Evolutionary conservation across 352 stramenopile species (phyloP).

Genomic region (Phytophthora pseudosyringae): DNA sequence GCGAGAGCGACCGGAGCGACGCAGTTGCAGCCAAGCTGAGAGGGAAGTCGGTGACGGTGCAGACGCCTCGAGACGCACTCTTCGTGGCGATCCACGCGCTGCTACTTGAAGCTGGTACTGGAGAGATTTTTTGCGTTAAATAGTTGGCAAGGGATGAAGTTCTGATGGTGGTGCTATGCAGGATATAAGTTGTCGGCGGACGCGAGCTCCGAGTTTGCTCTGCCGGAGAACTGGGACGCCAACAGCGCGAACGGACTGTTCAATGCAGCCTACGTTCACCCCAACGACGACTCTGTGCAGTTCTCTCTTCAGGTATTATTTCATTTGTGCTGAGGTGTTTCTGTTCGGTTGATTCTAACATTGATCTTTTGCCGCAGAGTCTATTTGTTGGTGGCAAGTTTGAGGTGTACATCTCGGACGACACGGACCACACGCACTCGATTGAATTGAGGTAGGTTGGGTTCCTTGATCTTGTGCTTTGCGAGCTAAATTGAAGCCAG

Average conservation of each 20-base stretch:
- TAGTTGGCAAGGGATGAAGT: neutral
- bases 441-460: constrained; percentile 69
- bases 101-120: constrained; percentile 71
- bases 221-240: constrained; percentile 65
- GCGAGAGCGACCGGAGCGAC: constrained; percentile 52
- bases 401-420: constrained; percentile 78
- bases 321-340: neutral
- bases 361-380: constrained; percentile 40
- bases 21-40: constrained; percentile 48
- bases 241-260: constrained; percentile 73
- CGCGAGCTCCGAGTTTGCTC: constrained; percentile 32
- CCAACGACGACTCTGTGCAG: constrained; percentile 51
- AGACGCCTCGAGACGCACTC: constrained; percentile 62
- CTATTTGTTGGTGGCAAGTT: constrained; percentile 82
- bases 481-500: neutral
- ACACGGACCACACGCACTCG: constrained; percentile 71
- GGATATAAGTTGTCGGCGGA: constrained; percentile 47
- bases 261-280: constrained; percentile 58
- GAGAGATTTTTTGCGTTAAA: neutral
- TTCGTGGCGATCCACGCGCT: constrained; percentile 77
- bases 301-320: constrained; percentile 69
- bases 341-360: no score
- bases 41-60: constrained; percentile 51
- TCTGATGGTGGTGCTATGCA: constrained; percentile 23
- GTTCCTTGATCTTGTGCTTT: neutral